Percentiles rank a stretch among this genome's conserved stretches.
phyloP scores from a whole-genome alignment of 1,284 basidiomycete species.

The Heliocybe sulcata region DNA sequence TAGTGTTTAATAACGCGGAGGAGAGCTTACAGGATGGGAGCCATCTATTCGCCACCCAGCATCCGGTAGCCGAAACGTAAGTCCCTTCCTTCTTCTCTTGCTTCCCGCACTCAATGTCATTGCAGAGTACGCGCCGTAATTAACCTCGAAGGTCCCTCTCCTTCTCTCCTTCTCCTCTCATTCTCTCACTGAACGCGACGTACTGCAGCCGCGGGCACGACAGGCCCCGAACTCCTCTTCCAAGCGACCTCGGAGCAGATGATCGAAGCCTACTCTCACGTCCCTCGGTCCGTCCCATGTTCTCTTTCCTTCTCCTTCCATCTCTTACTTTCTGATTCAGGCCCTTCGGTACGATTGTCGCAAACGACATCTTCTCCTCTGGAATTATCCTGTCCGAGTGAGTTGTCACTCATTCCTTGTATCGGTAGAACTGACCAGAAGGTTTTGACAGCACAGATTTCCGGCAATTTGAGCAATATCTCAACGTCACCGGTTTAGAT shows the following conservation, averaged over 20 bases:
- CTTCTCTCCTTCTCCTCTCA: not conserved
- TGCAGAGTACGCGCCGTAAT: slow-evolving; percentile 78
- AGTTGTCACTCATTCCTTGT: slow-evolving; percentile 20
- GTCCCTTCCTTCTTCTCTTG: slow-evolving; percentile 16
- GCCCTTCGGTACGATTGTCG: slow-evolving; percentile 87
- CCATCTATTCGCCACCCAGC: slow-evolving; percentile 87
- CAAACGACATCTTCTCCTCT: slow-evolving; percentile 92
- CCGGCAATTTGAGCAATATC: slow-evolving; percentile 89
- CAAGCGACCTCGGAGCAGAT: slow-evolving; percentile 94
- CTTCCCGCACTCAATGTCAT: not conserved
- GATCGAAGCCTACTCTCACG: slow-evolving; percentile 86
- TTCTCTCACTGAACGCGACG: not conserved
- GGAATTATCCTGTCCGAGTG: slow-evolving; percentile 90
- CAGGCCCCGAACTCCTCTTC: slow-evolving; percentile 88
- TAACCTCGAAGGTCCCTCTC: slow-evolving; percentile 75
- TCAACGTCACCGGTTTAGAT: slow-evolving; percentile 82
- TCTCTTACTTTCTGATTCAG: slow-evolving; percentile 23
- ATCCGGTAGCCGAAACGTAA: slow-evolving; percentile 65
- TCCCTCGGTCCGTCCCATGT: slow-evolving; percentile 70
- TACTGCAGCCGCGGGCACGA: slow-evolving; percentile 82
- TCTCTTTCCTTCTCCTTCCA: not conserved
- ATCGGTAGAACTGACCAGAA: slow-evolving; percentile 3
- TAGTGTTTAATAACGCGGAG: slow-evolving; percentile 95
- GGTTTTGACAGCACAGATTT: slow-evolving; percentile 71
- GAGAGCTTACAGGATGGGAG: slow-evolving; percentile 94